Evolutionary conservation across 345 rosid genomes (phyloP).

Genomic region (Populus alba): DNA sequence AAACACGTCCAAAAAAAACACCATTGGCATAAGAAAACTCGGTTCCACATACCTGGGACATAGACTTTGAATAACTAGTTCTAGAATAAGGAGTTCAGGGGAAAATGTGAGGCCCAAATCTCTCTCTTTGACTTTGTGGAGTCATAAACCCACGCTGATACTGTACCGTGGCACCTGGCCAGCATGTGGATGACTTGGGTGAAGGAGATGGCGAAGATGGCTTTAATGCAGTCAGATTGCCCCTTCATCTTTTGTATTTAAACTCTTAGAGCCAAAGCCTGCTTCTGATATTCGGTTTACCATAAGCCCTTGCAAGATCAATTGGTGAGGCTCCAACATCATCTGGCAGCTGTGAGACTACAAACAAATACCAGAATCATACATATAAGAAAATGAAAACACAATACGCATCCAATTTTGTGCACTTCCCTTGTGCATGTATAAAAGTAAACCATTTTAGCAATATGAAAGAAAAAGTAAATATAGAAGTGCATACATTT

Average conservation of each 20-base stretch:
- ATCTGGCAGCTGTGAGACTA: slow-evolving; percentile 31
- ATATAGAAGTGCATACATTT: no score
- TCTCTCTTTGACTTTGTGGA: slow-evolving; percentile 66
- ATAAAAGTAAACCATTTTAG: neutral
- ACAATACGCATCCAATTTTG: neutral
- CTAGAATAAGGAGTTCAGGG: slow-evolving; percentile 84
- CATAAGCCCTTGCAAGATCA: slow-evolving; percentile 85
- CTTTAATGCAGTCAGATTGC: slow-evolving; percentile 39
- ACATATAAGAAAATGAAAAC: neutral
- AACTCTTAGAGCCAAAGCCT: slow-evolving; percentile 45
- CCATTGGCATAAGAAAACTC: slow-evolving; percentile 5
- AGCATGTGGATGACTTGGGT: slow-evolving; percentile 53
- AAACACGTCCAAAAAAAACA: slow-evolving; percentile 1
- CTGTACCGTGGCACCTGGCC: slow-evolving; percentile 85
- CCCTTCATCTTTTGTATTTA: slow-evolving; percentile 45
- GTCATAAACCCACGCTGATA: slow-evolving; percentile 56
- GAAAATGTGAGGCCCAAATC: slow-evolving; percentile 55
- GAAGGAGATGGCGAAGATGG: slow-evolving; percentile 47
- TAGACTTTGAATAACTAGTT: slow-evolving; percentile 56
- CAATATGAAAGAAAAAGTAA: neutral
- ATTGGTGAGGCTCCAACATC: slow-evolving; percentile 66
- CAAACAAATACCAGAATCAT: neutral
- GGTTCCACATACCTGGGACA: slow-evolving; percentile 57
- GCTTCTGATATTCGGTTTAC: slow-evolving; percentile 44
- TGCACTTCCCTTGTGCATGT: neutral